Conservation (phyloP, 306 rosid species). For the Gastrolobium bilobum region DNA sequence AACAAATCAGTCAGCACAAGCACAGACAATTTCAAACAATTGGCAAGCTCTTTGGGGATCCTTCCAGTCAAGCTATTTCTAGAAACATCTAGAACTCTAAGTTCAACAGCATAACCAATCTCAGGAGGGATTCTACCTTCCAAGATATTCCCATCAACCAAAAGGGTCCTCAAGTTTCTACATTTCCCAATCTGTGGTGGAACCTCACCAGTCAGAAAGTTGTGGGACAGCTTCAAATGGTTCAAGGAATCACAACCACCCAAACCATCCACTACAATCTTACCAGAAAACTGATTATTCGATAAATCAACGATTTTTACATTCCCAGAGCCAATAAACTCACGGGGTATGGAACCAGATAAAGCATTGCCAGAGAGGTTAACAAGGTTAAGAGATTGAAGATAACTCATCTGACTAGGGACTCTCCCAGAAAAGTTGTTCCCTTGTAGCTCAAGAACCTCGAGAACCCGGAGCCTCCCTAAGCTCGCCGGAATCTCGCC, state of each 20-base stretch:
- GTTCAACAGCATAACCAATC: constrained; percentile 62
- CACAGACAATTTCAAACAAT: constrained; percentile 62
- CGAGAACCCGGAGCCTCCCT: constrained; percentile 52
- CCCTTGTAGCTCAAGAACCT: constrained; percentile 66
- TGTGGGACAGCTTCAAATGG: constrained; percentile 66
- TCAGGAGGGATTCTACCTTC: constrained; percentile 66
- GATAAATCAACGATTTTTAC: constrained; percentile 65
- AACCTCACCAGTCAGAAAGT: constrained; percentile 61
- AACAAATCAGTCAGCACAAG: constrained; percentile 64
- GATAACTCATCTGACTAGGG: constrained; percentile 54
- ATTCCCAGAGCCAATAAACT: constrained; percentile 53
- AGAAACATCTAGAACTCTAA: constrained; percentile 72
- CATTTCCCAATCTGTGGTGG: constrained; percentile 68
- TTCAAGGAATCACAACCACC: constrained; percentile 51
- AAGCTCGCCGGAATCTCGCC: constrained; percentile 63
- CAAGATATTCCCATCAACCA: constrained; percentile 71
- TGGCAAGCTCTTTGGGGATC: constrained; percentile 61
- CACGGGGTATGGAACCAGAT: constrained; percentile 57
- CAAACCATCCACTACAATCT: constrained; percentile 44
- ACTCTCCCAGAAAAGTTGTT: constrained; percentile 69
- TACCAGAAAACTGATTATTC: constrained; percentile 61
- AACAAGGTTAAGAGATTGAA: constrained; percentile 58
- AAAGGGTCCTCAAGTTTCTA: constrained; percentile 62
- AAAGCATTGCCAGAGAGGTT: constrained; percentile 67
- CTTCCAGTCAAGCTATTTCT: constrained; percentile 67